phyloP scores from a whole-genome alignment of 1,284 basidiomycete species.

The Trametes sp. region DNA sequence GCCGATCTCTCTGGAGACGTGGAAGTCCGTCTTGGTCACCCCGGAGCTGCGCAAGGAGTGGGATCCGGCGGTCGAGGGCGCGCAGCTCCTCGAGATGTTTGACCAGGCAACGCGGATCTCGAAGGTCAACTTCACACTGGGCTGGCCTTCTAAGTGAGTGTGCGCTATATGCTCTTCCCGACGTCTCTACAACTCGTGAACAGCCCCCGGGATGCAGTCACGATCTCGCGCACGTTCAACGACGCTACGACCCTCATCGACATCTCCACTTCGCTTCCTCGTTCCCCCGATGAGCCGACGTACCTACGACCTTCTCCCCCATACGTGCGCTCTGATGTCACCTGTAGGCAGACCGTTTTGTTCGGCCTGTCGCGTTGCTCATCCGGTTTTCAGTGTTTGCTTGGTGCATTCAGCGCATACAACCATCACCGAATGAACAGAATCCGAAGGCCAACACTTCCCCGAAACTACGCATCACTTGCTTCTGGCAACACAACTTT shows the following conservation, averaged over 20 bases:
- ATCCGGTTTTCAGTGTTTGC: conserved; percentile 72
- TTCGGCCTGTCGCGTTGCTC: neutral
- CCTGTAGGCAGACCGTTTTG: conserved; percentile 56
- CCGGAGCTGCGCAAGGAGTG: conserved; percentile 89
- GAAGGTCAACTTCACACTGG: conserved; percentile 91
- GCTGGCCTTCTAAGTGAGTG: conserved; percentile 95
- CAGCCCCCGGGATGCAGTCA: conserved; percentile 92
- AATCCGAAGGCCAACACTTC: conserved; percentile 44
- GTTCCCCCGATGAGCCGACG: conserved; percentile 90
- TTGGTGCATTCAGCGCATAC: conserved; percentile 87
- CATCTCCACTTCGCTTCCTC: conserved; percentile 94
- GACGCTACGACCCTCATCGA: conserved; percentile 89
- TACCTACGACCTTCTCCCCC: conserved; percentile 95
- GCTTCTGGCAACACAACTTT: conserved; percentile 97
- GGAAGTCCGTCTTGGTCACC: conserved; percentile 84
- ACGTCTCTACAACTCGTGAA: conserved; percentile 14
- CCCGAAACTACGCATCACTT: conserved; percentile 75
- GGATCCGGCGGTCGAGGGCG: conserved; percentile 92
- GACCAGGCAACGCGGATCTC: conserved; percentile 87
- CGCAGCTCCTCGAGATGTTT: conserved; percentile 85
- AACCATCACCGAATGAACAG: conserved; percentile 49
- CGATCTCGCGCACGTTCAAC: conserved; percentile 86
- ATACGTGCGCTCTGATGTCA: conserved; percentile 91
- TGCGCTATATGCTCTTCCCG: neutral
- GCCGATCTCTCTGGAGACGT: conserved; percentile 74